Evolutionary conservation across 225 moss, liverwort and hornwort species (phyloP), one percentile per base, ranked within the genome.

Genomic region (Pseudisothecium myosuroides): DNA sequence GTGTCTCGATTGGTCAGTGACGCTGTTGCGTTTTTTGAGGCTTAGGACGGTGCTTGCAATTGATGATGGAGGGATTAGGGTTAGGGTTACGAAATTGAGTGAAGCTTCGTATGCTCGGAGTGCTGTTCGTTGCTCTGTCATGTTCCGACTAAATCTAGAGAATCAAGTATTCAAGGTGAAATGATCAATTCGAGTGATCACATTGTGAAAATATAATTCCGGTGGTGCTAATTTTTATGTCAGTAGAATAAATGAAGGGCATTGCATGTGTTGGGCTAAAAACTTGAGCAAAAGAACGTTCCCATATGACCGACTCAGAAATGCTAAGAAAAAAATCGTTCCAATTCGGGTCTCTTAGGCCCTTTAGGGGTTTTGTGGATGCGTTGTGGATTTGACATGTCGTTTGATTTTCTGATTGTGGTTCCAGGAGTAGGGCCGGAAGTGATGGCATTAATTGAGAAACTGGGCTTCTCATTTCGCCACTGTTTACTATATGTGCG

Each of bases 1-100:
- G 91, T 28, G 74, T 92, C 39, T 92, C 90, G 15, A 93, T 93
- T 23, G 91, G 91, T 88, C 54, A 76, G 86, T 81, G 32, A 45
- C 22, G 32, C 32, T 81, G 14, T 81, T 45, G 62, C 29, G 16
- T n/a, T n/a, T 90, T 77, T 17, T 18, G 18, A 67, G 31, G 9
- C 10, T 62, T 17, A 45, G 54, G 61, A 26, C 54, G 39, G 41
- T 79, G 61, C 34, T 63, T 43, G 50, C 79, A 61, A 50, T n/a
- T 80, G 68, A 45, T 49, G n/a, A 56, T 89, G 50, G 32, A 36
- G n/a, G 66, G 7, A 59, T 87, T 60, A 18, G 75, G 71, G 19
- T 71, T 85, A 68, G 41, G 28, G 34, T 61, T 62, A 32, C 36
- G 17, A 58, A 64, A 66, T 55, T 67, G 32, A 60, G 77, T 62